A percentile compares a stretch with the other conserved stretches of the same genome.
These are phyloP conservation scores for Gossypium raimondii DNA, from an alignment of 345 rosid genomes.

Conservation along the genomic window DNA sequence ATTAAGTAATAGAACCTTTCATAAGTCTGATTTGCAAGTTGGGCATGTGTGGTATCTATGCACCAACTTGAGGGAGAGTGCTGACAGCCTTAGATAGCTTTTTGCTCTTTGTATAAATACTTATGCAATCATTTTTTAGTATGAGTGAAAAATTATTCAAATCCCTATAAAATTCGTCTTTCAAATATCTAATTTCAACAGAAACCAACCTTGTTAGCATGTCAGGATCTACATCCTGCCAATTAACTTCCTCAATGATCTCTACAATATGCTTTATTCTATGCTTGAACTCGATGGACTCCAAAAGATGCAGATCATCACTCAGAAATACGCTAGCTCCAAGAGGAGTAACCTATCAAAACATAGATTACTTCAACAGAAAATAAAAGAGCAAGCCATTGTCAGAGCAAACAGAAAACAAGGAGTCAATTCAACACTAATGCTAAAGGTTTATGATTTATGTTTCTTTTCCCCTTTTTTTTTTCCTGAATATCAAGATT, in stretches of 20 bases:
- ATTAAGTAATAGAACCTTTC: too few relatives aligned
- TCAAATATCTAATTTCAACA: too few relatives aligned
- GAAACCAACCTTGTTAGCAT: neutral
- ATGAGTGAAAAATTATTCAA: too few relatives aligned
- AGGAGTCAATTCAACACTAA: neutral
- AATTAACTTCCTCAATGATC: neutral
- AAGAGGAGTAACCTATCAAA: slow-evolving; percentile 59
- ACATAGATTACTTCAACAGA: neutral
- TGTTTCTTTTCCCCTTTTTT: too few relatives aligned
- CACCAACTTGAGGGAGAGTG: too few relatives aligned
- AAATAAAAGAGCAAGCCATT: neutral
- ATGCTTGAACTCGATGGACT: slow-evolving; percentile 74
- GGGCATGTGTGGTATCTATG: too few relatives aligned
- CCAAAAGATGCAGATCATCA: slow-evolving; percentile 71
- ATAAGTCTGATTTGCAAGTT: too few relatives aligned
- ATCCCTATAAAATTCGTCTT: too few relatives aligned
- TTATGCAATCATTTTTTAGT: too few relatives aligned
- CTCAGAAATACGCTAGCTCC: slow-evolving; percentile 60
- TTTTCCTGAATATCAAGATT: neutral
- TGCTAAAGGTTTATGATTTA: neutral
- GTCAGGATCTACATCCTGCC: neutral
- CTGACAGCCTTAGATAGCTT: too few relatives aligned
- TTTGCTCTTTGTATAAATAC: too few relatives aligned
- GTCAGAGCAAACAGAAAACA: neutral
- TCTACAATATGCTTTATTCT: neutral